Conservation (phyloP, 768 basidiomycete species). For the Tremella fuciformis region DNA sequence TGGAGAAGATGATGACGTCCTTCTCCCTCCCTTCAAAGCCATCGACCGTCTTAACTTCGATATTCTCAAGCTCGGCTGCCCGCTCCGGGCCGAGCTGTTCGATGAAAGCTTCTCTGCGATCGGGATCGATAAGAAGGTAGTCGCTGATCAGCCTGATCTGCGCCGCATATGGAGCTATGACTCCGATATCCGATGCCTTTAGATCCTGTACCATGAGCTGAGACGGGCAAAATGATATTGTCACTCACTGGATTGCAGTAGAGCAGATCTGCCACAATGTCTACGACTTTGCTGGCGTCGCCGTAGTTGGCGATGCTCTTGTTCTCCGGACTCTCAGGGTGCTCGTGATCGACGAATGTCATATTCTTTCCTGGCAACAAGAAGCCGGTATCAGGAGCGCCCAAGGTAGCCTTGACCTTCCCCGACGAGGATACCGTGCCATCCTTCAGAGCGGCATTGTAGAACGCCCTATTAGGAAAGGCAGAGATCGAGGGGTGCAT, state of each 20-base stretch:
- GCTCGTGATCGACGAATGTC: constrained; percentile 76
- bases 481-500: constrained; percentile 89
- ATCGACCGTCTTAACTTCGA: constrained; percentile 90
- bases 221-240: background rate
- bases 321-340: constrained; percentile 65
- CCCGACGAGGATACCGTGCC: constrained; percentile 67
- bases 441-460: constrained; percentile 66
- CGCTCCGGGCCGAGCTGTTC: constrained; percentile 65
- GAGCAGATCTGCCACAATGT: constrained; percentile 77
- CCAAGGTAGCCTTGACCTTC: constrained; percentile 57
- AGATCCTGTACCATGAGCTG: constrained; percentile 55
- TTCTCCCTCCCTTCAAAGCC: constrained; percentile 94
- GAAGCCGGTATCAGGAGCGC: constrained; percentile 60
- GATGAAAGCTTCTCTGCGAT: constrained; percentile 59
- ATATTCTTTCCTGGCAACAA: constrained; percentile 62
- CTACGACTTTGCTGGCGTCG: constrained; percentile 74
- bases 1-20: constrained; percentile 86
- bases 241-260: constrained; percentile 66
- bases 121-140: constrained; percentile 57
- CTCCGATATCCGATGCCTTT: constrained; percentile 73
- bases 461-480: constrained; percentile 83
- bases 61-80: constrained; percentile 61
- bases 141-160: constrained; percentile 75
- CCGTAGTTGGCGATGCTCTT: constrained; percentile 72
- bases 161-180: constrained; percentile 87